Percentiles rank a stretch among this genome's conserved stretches.
These are phyloP conservation scores for Apiospora rasikravindrae DNA, from an alignment of 2,329 filamentous ascomycete genomes.

Conservation along the genomic window DNA sequence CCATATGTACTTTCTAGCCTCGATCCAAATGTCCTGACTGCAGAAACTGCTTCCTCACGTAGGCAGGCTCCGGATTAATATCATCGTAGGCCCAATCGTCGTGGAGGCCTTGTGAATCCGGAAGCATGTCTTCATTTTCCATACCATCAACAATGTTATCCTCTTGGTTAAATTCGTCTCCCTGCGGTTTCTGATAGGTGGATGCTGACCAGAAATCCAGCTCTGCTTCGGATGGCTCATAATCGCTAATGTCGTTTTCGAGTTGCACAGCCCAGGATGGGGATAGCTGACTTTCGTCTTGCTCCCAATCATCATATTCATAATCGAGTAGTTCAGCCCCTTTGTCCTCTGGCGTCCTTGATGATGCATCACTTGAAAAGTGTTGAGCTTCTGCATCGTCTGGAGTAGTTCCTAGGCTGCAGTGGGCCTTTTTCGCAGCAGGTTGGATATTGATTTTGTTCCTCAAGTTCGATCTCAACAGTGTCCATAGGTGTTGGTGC, in stretches of 20 bases:
- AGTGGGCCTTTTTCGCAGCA: neutral
- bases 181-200: neutral
- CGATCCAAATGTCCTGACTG: neutral
- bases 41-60: no score
- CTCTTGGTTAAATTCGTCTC: neutral
- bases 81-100: neutral
- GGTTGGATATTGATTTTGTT: neutral
- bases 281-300: neutral
- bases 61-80: neutral
- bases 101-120: neutral
- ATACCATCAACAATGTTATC: neutral
- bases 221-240: neutral
- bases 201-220: neutral
- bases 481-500: neutral
- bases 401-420: neutral
- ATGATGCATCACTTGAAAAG: neutral
- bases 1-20: slow-evolving; percentile 21
- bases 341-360: neutral
- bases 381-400: neutral
- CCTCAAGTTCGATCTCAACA: neutral
- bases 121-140: neutral
- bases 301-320: slow-evolving; percentile 4
- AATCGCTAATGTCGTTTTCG: neutral
- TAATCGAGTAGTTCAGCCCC: neutral
- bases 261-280: neutral